Conservation (phyloP, 352 stramenopile genomes). For the Pythium rishiriense region DNA sequence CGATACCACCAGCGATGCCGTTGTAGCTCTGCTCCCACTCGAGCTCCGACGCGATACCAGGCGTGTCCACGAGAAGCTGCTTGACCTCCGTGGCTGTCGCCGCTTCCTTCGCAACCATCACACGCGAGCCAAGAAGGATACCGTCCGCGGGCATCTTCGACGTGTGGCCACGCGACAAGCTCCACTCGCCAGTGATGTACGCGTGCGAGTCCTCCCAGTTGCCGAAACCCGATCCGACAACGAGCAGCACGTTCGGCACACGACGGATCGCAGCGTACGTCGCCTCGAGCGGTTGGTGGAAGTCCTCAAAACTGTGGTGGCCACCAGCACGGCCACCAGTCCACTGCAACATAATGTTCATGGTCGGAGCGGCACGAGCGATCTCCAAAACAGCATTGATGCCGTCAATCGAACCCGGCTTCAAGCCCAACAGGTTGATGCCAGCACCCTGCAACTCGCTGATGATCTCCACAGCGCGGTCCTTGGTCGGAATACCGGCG, state of each 20-base stretch:
- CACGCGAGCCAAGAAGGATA: constrained; percentile 79
- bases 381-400: constrained; percentile 84
- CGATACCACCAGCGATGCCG: constrained; percentile 58
- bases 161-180: constrained; percentile 42
- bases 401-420: constrained; percentile 76
- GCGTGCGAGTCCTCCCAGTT: constrained; percentile 78
- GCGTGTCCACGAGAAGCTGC: constrained; percentile 77
- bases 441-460: constrained; percentile 53
- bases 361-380: constrained; percentile 48
- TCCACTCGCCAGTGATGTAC: constrained; percentile 88
- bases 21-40: constrained; percentile 85
- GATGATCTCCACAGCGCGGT: constrained; percentile 83
- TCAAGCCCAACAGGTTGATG: constrained; percentile 85
- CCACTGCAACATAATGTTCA: constrained; percentile 89
- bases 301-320: constrained; percentile 90
- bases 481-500: constrained; percentile 77
- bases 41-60: constrained; percentile 66
- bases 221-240: constrained; percentile 86
- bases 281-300: constrained; percentile 72
- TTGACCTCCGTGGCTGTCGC: constrained; percentile 83
- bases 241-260: constrained; percentile 79
- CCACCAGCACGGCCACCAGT: constrained; percentile 82
- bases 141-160: constrained; percentile 80
- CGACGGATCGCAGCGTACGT: constrained; percentile 80
- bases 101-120: constrained; percentile 89